Conservation (phyloP, 2,329 filamentous ascomycete genomes). For the Apiospora sp. region DNA sequence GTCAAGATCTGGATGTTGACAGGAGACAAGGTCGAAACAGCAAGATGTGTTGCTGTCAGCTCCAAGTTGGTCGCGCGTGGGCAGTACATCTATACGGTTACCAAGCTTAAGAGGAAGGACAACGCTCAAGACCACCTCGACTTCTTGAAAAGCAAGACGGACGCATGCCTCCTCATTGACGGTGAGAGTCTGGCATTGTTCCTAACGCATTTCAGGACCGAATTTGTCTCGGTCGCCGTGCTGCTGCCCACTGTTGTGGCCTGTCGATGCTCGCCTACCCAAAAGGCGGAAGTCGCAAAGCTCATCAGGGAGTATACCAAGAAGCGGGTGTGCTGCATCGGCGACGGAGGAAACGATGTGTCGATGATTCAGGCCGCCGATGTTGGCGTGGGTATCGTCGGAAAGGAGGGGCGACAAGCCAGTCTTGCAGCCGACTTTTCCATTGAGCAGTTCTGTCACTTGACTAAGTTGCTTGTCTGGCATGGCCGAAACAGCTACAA, state of each 20-base stretch:
- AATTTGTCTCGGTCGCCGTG: conserved; percentile 90
- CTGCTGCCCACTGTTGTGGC: conserved; percentile 90
- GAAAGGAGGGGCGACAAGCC: conserved; percentile 95
- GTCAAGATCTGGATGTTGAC: conserved; percentile 99
- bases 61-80: conserved; percentile 92
- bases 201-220: conserved; percentile 79
- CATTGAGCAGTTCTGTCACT: conserved; percentile 92
- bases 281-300: conserved; percentile 92
- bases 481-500: conserved; percentile 98
- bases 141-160: conserved; percentile 86
- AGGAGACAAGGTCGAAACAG: conserved; percentile 97
- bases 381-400: conserved; percentile 96
- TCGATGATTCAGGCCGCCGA: conserved; percentile 99
- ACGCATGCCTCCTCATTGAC: conserved; percentile 89
- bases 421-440: conserved; percentile 96
- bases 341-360: conserved; percentile 97
- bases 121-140: conserved; percentile 88
- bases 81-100: conserved; percentile 94
- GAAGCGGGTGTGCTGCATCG: conserved; percentile 96
- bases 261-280: conserved; percentile 94
- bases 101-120: conserved; percentile 83
- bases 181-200: conserved; percentile 89
- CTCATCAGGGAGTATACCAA: conserved; percentile 91
- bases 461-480: conserved; percentile 98
- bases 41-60: conserved; percentile 92